Conservation (phyloP, 2,329 filamentous ascomycete species). For the Fusarium sterilihyphosum region DNA sequence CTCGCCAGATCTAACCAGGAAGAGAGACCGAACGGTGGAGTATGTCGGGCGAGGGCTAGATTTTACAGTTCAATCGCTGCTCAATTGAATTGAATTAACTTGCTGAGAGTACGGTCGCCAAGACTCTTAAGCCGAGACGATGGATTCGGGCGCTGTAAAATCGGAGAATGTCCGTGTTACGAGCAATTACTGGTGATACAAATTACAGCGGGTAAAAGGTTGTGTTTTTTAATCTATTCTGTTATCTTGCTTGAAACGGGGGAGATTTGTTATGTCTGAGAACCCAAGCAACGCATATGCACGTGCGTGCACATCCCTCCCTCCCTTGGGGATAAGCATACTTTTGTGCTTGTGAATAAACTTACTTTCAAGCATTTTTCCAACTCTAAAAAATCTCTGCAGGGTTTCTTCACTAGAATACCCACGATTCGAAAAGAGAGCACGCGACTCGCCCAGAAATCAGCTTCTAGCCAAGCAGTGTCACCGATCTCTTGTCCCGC, state of each 20-base stretch:
- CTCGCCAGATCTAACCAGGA: slow-evolving; percentile 11
- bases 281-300: background rate
- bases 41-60: background rate
- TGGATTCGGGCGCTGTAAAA: background rate
- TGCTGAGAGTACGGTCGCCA: background rate
- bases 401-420: background rate
- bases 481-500: slow-evolving; percentile 25
- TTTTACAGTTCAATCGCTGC: background rate
- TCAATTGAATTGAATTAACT: background rate
- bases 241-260: too few species aligned
- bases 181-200: background rate
- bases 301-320: slow-evolving; percentile 10
- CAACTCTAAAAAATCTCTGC: slow-evolving; percentile 8
- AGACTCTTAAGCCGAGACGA: background rate
- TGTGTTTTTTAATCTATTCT: background rate
- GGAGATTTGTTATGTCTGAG: background rate
- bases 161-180: background rate
- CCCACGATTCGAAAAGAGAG: background rate
- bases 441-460: slow-evolving; percentile 27
- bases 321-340: slow-evolving; percentile 1
- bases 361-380: background rate
- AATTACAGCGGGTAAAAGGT: background rate
- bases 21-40: slow-evolving; percentile 31
- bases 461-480: slow-evolving; percentile 14
- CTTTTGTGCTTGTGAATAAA: background rate